phyloP scores from a whole-genome alignment of 805 yeast genomes.

The Wickerhamomyces strasburgensis region DNA sequence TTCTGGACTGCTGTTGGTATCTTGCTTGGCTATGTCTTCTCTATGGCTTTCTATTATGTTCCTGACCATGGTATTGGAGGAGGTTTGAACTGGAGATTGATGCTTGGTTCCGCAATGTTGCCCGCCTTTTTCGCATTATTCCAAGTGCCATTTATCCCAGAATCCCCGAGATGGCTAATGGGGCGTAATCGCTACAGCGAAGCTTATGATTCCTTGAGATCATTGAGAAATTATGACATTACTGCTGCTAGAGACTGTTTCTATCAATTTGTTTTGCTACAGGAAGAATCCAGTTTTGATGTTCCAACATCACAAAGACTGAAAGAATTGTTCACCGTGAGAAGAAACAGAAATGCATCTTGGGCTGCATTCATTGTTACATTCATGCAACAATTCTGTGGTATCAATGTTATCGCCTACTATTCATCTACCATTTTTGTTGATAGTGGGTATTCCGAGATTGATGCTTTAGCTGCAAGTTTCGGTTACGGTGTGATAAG shows the following conservation, averaged over 20 bases:
- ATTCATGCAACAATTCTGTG: slow-evolving; percentile 91
- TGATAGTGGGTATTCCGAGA: slow-evolving; percentile 57
- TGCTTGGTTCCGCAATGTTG: slow-evolving; percentile 62
- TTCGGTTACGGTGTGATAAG: slow-evolving; percentile 85
- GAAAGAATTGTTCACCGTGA: slow-evolving; percentile 57
- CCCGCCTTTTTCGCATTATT: slow-evolving; percentile 57
- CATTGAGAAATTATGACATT: slow-evolving; percentile 46
- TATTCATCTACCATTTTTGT: slow-evolving; percentile 74
- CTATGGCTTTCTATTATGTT: slow-evolving; percentile 57
- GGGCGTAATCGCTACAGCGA: slow-evolving; percentile 60
- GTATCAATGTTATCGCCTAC: slow-evolving; percentile 83
- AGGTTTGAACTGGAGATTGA: slow-evolving; percentile 64
- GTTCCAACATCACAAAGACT: slow-evolving; percentile 43
- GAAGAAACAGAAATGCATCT: slow-evolving; percentile 82
- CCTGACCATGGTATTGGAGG: slow-evolving; percentile 31
- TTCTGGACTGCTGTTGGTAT: slow-evolving; percentile 72
- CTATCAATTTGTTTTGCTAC: slow-evolving; percentile 59
- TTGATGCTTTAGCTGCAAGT: slow-evolving; percentile 68
- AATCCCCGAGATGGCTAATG: slow-evolving; percentile 75
- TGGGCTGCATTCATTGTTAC: slow-evolving; percentile 76
- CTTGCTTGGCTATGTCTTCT: slow-evolving; percentile 64
- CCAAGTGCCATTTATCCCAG: slow-evolving; percentile 67
- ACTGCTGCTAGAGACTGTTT: slow-evolving; percentile 69
- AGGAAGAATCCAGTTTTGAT: slow-evolving; percentile 53
- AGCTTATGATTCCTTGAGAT: slow-evolving; percentile 46